Evolutionary conservation across 225 moss, liverwort and hornwort genomes (phyloP).

Genomic region (Polytrichum commune): DNA sequence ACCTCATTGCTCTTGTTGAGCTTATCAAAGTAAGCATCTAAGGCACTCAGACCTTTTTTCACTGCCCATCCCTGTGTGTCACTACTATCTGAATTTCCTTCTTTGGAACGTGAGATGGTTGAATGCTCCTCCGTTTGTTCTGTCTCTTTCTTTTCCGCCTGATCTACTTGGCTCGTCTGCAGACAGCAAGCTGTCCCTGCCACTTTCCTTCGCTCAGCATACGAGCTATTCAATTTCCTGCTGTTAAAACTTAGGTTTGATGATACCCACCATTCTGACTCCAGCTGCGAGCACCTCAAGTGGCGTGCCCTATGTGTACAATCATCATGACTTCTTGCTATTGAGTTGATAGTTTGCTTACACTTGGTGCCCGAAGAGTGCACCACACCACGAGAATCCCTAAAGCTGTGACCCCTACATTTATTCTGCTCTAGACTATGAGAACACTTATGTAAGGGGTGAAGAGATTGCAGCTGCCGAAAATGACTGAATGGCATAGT

Average conservation of each 20-base stretch:
- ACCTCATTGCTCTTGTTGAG: slow-evolving; percentile 54
- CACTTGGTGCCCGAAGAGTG: slow-evolving; percentile 10
- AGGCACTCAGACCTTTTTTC: slow-evolving; percentile 63
- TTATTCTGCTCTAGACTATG: slow-evolving; percentile 17
- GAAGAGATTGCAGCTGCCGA: slow-evolving; percentile 32
- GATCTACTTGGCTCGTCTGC: slow-evolving; percentile 40
- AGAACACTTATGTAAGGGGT: slow-evolving; percentile 17
- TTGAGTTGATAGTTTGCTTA: slow-evolving; percentile 14
- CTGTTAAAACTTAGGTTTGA: slow-evolving; percentile 1
- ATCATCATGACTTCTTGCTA: slow-evolving; percentile 18
- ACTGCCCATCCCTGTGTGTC: slow-evolving; percentile 38
- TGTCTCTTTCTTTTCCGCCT: slow-evolving; percentile 12
- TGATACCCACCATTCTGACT: slow-evolving; percentile 6
- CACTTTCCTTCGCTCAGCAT: slow-evolving; percentile 11
- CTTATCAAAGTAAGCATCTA: slow-evolving; percentile 90
- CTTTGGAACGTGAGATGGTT: slow-evolving; percentile 16
- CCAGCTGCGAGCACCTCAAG: slow-evolving; percentile 23
- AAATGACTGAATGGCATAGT: slow-evolving; percentile 34
- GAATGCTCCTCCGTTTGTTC: slow-evolving; percentile 15
- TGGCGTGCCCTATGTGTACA: slow-evolving; percentile 13
- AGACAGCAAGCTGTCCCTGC: slow-evolving; percentile 27
- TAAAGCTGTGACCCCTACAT: slow-evolving; percentile 19
- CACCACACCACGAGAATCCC: slow-evolving; percentile 8
- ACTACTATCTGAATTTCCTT: slow-evolving; percentile 21
- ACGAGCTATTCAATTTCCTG: slow-evolving; percentile 14